Base-by-base conservation (phyloP, 2,329 filamentous ascomycete species). In the Arthrobotrys iridis region DNA sequence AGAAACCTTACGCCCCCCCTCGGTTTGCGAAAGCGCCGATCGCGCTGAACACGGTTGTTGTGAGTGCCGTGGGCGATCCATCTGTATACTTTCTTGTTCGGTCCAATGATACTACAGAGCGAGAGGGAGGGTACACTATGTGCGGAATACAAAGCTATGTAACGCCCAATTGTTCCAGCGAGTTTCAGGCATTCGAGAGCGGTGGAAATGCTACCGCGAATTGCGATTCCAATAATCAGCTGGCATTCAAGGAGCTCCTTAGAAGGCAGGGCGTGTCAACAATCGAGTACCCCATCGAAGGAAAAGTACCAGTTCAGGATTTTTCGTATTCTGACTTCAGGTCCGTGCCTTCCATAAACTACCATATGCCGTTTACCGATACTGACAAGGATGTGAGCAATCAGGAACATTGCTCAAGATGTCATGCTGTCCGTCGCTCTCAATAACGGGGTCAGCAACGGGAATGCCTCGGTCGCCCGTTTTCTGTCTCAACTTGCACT, bases 121-220 rank as follows among this genome's bases (percentile, higher is more conserved):
- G 6, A 7, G 28, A 6, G 3, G 50, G 59, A 11, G 41, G 45
- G 2, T 76, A 52, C 22, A 87, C 89, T 0, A 82, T 95, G 0
- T 95, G 92, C 79, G 84, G 89, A 43, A 80, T 93, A 11, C 86
- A 86, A 20, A 89, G 88, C 0, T 89, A 88, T 77, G 80, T 88
- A 0, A 88, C 89, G 0, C 85, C 89, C 0, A 83, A 86, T 10
- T 95, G 92, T 81, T 89, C 88, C 0, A 70, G 33, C 59, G 65
- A 71, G n/a, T 76, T 71, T 18, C 58, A 65, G 20, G 72, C 72
- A 2, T 63, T 76, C 63, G 72, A 70, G 18, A 52, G 37, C 11
- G 43, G 66, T 7, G 72, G 72, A n/a, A 70, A 76, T 37, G 59
- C 35, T 2, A 76, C 65, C 3, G 65, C 58, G 1, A 76, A 76